These are phyloP conservation scores for Capsicum baccatum DNA, from an alignment of 257 asterid species.

Conservation along the genomic window DNA sequence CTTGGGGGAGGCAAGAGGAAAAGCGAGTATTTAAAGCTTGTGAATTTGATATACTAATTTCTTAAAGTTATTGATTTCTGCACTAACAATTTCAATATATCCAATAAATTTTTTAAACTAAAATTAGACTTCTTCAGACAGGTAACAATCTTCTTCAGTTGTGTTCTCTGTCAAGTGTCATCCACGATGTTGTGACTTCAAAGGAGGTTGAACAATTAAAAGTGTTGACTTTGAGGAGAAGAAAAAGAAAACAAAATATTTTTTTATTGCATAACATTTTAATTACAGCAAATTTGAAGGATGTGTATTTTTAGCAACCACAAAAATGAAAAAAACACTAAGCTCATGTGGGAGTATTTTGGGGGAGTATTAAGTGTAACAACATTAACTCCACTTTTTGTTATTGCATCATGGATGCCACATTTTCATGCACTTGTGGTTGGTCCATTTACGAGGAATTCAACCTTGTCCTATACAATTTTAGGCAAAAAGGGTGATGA, in stretches of 20 bases:
- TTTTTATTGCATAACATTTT: neutral
- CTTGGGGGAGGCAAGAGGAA: too few species aligned
- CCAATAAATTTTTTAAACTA: too few species aligned
- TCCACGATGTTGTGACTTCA: neutral
- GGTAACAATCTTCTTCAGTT: neutral
- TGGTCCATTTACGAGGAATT: neutral
- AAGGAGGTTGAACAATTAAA: neutral
- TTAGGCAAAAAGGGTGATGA: neutral
- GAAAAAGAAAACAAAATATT: neutral
- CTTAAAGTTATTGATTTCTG: too few species aligned
- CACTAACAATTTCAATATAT: too few species aligned
- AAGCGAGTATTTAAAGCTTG: too few species aligned
- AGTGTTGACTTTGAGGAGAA: neutral
- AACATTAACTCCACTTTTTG: neutral
- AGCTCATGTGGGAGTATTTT: neutral
- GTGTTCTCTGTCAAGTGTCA: neutral
- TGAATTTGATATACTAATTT: too few species aligned
- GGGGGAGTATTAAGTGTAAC: neutral
- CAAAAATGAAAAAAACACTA: neutral
- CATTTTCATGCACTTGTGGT: neutral
- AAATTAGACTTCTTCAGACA: too few species aligned
- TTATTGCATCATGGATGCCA: conserved; percentile 11
- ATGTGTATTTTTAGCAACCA: neutral
- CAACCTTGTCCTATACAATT: neutral
- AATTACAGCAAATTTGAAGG: neutral